Percentiles rank a stretch among this genome's conserved stretches.
These are phyloP conservation scores for Fusarium sp. DNA, from an alignment of 2,329 filamentous ascomycete species.

Conservation along the genomic window DNA sequence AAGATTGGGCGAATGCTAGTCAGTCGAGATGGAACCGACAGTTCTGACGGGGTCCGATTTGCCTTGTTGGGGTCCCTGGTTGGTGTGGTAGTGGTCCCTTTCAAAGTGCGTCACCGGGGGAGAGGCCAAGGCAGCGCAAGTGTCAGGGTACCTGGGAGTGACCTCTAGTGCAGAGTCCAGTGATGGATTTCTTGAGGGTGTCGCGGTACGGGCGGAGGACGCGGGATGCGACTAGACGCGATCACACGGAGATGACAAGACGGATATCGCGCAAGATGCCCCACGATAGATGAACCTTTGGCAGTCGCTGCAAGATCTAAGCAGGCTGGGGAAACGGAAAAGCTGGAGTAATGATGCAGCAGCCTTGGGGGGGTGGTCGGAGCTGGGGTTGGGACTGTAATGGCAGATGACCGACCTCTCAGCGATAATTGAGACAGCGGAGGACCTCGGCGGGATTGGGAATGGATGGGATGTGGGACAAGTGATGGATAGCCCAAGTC, in stretches of 20 bases:
- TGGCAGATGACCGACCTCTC: slow-evolving; percentile 37
- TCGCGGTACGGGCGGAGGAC: slow-evolving; percentile 32
- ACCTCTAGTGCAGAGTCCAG: slow-evolving; percentile 11
- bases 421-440: slow-evolving; percentile 32
- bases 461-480: slow-evolving; percentile 32
- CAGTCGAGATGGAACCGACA: slow-evolving; percentile 28
- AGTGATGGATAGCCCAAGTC: slow-evolving; percentile 29
- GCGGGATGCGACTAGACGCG: slow-evolving; percentile 22
- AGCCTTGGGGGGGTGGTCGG: slow-evolving; percentile 23
- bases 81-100: slow-evolving; percentile 20
- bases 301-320: slow-evolving; percentile 1
- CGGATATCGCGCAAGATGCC: background rate
- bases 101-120: slow-evolving; percentile 36
- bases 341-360: slow-evolving; percentile 28
- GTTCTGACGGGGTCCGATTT: slow-evolving; percentile 5
- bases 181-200: slow-evolving; percentile 21
- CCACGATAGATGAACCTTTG: slow-evolving; percentile 12
- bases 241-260: slow-evolving; percentile 9
- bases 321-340: slow-evolving; percentile 25
- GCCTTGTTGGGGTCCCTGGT: slow-evolving; percentile 38
- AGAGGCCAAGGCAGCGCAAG: slow-evolving; percentile 13
- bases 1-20: slow-evolving; percentile 31
- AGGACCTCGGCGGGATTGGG: slow-evolving; percentile 16
- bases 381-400: slow-evolving; percentile 21
- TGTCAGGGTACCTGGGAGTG: background rate